Percentiles rank a stretch among this genome's conserved stretches.
phyloP scores from a whole-genome alignment of 768 basidiomycete species.

The Mycena belliarum region DNA sequence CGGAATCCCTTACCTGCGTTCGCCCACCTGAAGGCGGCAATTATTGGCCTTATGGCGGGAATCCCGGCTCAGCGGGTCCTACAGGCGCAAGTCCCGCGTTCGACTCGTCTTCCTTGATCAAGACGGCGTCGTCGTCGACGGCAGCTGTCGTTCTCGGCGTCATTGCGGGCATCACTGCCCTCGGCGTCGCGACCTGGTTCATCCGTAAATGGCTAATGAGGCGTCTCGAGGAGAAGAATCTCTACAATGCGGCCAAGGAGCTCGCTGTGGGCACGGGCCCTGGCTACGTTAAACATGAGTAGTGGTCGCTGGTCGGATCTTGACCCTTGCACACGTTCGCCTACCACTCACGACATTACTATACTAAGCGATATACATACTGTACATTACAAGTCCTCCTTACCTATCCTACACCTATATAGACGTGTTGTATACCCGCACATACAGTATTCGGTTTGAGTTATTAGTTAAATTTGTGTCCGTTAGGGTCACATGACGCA shows the following conservation, averaged over 20 bases:
- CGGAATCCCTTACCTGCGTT: slow-evolving; percentile 64
- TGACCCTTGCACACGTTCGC: background rate
- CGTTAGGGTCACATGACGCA: slow-evolving; percentile 1
- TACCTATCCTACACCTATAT: no score
- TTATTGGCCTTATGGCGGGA: slow-evolving; percentile 71
- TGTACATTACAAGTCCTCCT: background rate
- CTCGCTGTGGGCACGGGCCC: background rate
- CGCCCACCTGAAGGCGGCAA: slow-evolving; percentile 65
- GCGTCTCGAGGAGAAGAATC: slow-evolving; percentile 27
- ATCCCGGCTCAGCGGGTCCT: slow-evolving; percentile 33
- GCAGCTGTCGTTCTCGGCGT: slow-evolving; percentile 56
- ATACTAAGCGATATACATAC: background rate
- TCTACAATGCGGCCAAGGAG: slow-evolving; percentile 26
- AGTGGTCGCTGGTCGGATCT: no score
- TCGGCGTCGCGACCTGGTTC: slow-evolving; percentile 45
- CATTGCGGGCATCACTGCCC: slow-evolving; percentile 43
- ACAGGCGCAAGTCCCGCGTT: slow-evolving; percentile 5
- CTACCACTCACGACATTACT: background rate
- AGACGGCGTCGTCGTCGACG: slow-evolving; percentile 37
- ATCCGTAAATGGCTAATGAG: slow-evolving; percentile 49
- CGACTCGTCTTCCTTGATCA: slow-evolving; percentile 13
- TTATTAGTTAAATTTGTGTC: no score
- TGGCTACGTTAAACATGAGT: slow-evolving; percentile 23
- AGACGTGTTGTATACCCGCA: no score
- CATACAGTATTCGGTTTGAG: no score